Evolutionary conservation across 352 stramenopile species (phyloP).

Genomic region (Globisporangium solare): DNA sequence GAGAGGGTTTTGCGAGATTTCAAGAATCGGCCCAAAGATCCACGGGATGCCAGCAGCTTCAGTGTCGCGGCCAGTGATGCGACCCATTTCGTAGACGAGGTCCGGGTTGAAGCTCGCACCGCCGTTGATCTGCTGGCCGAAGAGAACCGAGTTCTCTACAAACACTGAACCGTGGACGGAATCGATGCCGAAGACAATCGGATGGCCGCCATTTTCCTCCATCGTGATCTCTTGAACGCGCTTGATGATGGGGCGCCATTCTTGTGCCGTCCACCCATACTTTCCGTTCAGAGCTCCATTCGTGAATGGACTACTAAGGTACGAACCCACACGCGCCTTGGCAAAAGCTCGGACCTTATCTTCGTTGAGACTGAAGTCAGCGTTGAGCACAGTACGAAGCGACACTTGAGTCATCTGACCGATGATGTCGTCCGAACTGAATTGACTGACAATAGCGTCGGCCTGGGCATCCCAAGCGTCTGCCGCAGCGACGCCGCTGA

Average conservation of each 20-base stretch:
- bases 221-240: constrained; percentile 80
- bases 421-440: constrained; percentile 56
- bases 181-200: constrained; percentile 87
- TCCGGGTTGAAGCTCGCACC: too few species aligned
- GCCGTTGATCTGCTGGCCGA: too few species aligned
- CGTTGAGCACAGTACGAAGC: constrained; percentile 68
- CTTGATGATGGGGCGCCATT: constrained; percentile 72
- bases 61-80: too few species aligned
- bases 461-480: constrained; percentile 32
- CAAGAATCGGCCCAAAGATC: too few species aligned
- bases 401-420: constrained; percentile 92
- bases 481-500: constrained; percentile 6
- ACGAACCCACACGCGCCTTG: constrained; percentile 82
- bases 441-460: constrained; percentile 44
- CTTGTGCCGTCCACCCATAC: constrained; percentile 3
- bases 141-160: too few species aligned
- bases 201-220: constrained; percentile 47
- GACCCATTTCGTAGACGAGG: too few species aligned
- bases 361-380: constrained; percentile 59
- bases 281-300: too few species aligned
- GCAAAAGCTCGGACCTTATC: constrained; percentile 63
- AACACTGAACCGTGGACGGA: constrained; percentile 60
- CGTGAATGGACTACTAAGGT: constrained; percentile 30
- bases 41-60: too few species aligned
- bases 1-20: too few species aligned